Evolutionary conservation across 2,329 filamentous ascomycete genomes (phyloP), one percentile per base, ranked within the genome.

Genomic region (Colletotrichum higginsianum): DNA sequence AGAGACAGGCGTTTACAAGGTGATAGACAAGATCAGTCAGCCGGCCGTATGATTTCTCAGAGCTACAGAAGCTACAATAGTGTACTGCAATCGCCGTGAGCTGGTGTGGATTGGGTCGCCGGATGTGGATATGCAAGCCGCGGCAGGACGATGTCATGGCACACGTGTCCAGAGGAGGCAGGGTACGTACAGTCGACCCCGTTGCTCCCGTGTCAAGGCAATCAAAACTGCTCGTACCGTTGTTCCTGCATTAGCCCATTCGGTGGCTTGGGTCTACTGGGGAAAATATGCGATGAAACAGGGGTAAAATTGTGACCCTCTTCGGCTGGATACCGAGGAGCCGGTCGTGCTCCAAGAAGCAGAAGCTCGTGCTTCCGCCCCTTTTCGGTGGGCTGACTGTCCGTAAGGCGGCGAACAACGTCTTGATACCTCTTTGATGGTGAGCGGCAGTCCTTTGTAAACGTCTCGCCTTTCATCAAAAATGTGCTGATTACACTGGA

Each of bases 171-270:
- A 63, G 38, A 55, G 26, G 21, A 40, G 56, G 3, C 8, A 13
- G 15, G 63, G 40, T 58, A 67, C 69, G 69, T 72, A 60, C 58
- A 26, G 5, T 55, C 13, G 53, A 2, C 49, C 40, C 49, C 15
- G 30, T 42, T 53, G 21, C 21, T 52, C 47, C 60, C 49, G 49
- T 53, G 21, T 38, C 30, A 55, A 55, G 52, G 65, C 46, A 72
- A 61, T 66, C 66, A 71, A 66, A 71, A 53, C 42, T 66, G 35
- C 52, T 72, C 61, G 66, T 66, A 71, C 67, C 70, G 49, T 61
- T 50, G 70, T 72, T 71, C 70, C 70, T 72, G 70, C 70, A 72
- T 72, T 72, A 72, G 70, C 50, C 67, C 55, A 66, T 56, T 71
- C 42, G 52, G 60, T 61, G 50, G 61, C 70, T 61, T 71, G 66